Evolutionary conservation across 768 basidiomycete species (phyloP).

Genomic region (Russula dissimulans): DNA sequence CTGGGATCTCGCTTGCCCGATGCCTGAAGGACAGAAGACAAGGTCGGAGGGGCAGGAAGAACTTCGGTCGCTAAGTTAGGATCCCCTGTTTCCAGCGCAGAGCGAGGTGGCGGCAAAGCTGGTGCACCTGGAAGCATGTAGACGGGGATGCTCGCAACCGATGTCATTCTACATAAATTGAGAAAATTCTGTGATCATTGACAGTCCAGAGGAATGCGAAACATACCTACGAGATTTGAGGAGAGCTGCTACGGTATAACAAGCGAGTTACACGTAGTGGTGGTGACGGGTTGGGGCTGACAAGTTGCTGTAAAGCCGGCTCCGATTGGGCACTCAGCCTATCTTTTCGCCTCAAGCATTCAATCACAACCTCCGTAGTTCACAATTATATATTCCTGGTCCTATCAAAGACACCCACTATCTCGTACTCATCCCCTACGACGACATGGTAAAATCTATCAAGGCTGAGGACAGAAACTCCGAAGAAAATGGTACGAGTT

Average conservation of each 20-base stretch:
- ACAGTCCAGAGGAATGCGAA: background rate
- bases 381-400: background rate
- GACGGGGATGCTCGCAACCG: constrained; percentile 60
- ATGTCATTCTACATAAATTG: constrained; percentile 43
- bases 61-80: constrained; percentile 74
- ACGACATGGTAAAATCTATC: background rate
- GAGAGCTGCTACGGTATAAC: constrained; percentile 11
- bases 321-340: background rate
- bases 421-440: background rate
- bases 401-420: background rate
- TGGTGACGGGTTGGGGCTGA: constrained; percentile 16
- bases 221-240: background rate
- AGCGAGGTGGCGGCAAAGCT: constrained; percentile 67
- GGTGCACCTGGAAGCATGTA: constrained; percentile 67
- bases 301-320: constrained; percentile 8
- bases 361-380: background rate
- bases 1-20: constrained; percentile 66
- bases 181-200: constrained; percentile 3
- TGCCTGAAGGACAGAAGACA: constrained; percentile 60
- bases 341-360: constrained; percentile 8
- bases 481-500: constrained; percentile 9
- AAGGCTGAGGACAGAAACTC: background rate
- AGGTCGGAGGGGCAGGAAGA: constrained; percentile 77
- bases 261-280: constrained; percentile 11
- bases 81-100: constrained; percentile 59